Conservation (phyloP, 805 yeast genomes). For the Phaffomyces thermotolerans region DNA sequence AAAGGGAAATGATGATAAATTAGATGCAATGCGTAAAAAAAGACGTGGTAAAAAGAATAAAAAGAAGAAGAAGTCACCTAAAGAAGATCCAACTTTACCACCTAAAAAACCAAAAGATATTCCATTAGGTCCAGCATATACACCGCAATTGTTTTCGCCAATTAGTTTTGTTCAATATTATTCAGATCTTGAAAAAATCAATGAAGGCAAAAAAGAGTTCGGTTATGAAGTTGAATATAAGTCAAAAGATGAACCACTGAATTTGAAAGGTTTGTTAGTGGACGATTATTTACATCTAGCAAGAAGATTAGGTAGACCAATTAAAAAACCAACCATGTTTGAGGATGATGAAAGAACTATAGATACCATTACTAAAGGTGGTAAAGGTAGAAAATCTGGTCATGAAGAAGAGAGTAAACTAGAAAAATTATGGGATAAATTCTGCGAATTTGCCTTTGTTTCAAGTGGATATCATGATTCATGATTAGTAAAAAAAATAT, state of each 20-base stretch:
- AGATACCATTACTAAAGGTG: too few species aligned
- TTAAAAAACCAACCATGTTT: conserved; percentile 6
- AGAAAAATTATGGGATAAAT: too few species aligned
- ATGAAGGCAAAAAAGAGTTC: conserved; percentile 38
- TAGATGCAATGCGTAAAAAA: neutral
- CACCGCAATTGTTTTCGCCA: conserved; percentile 67
- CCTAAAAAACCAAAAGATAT: conserved; percentile 45
- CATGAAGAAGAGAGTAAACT: too few species aligned
- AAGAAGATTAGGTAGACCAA: conserved; percentile 41
- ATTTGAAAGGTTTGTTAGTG: conserved; percentile 49
- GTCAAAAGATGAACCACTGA: conserved; percentile 54
- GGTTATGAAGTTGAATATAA: conserved; percentile 59
- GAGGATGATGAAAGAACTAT: too few species aligned
- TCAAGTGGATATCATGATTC: neutral
- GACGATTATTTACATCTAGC: conserved; percentile 57
- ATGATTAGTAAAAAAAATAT: too few species aligned
- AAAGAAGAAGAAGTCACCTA: conserved; percentile 22
- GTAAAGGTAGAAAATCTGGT: too few species aligned
- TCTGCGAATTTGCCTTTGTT: too few species aligned
- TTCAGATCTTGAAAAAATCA: conserved; percentile 50
- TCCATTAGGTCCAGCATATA: conserved; percentile 71
- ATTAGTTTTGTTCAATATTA: conserved; percentile 65
- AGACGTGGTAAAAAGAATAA: conserved; percentile 1
- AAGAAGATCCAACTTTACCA: conserved; percentile 55
- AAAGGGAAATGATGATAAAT: conserved; percentile 8